phyloP scores from a whole-genome alignment of 768 basidiomycete species.

The Rhodotorula sphaerocarpa region DNA sequence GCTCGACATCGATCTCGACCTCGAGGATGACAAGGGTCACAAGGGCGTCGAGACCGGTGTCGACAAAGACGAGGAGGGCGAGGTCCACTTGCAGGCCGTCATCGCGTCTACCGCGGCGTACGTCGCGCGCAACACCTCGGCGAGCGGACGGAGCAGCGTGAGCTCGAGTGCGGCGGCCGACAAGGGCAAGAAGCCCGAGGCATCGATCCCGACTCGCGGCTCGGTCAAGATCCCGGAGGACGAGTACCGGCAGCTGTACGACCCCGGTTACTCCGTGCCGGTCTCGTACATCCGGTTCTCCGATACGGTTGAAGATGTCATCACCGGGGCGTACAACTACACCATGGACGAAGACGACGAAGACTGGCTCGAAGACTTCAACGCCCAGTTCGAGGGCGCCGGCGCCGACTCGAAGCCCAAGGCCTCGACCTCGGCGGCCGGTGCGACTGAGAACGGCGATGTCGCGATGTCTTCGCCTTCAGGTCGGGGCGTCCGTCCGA shows the following conservation, averaged over 20 bases:
- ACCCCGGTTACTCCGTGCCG: conserved; percentile 67
- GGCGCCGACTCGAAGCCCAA: conserved; percentile 43
- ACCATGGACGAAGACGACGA: conserved; percentile 94
- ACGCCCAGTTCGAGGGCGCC: conserved; percentile 51
- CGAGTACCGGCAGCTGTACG: conserved; percentile 66
- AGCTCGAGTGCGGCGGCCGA: no score
- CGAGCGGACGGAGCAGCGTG: not conserved
- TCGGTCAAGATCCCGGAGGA: conserved; percentile 61
- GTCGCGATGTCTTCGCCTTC: conserved; percentile 47
- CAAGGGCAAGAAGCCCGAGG: conserved; percentile 47
- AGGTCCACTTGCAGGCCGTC: conserved; percentile 48
- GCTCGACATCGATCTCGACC: conserved; percentile 22
- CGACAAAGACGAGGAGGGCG: conserved; percentile 43
- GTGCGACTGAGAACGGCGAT: conserved; percentile 6
- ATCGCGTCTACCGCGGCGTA: conserved; percentile 45
- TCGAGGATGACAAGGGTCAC: conserved; percentile 22
- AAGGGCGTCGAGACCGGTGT: conserved; percentile 39
- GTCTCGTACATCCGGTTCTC: conserved; percentile 69
- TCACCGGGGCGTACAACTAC: conserved; percentile 67
- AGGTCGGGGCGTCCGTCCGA: no score
- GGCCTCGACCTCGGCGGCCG: not conserved
- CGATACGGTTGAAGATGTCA: conserved; percentile 62
- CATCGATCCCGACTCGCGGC: conserved; percentile 87
- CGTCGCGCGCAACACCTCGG: conserved; percentile 32
- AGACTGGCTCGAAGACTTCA: conserved; percentile 88